Evolutionary conservation across 352 stramenopile genomes (phyloP), one percentile per base, ranked within the genome.

Genomic region (Blastocystis sp.): DNA sequence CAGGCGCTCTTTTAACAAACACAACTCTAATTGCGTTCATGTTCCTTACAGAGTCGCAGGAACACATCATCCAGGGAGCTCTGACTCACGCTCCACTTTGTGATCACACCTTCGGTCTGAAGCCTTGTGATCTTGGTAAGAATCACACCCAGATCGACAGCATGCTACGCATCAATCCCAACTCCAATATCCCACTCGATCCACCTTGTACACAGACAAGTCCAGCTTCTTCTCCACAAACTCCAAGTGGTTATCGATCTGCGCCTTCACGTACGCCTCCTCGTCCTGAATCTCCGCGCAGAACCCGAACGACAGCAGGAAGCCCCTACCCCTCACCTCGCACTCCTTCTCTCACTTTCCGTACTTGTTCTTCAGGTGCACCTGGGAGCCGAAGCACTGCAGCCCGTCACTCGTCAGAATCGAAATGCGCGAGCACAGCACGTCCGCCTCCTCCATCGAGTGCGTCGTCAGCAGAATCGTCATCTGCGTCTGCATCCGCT

Each of bases 401-500:
- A 95, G 74, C 24, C 85, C 88, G 13, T 94, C 93, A 41, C 91
- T 76, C 71, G 78, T 82, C 90, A 96, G 90, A 50, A 96, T 95
- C 24, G 91, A 91, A 59, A 96, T 93, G 61, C 90, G 78, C 71
- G 95, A 92, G 29, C 92, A 93, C 10, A 96, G 90, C 51, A 93
- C 85, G 70, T 96, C 94, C 19, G 93, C 93, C 80, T 95, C 93
- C 90, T 95, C 93, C 93, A 95, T 95, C 29, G 91, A 92, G 82
- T 95, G 93, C 35, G 93, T 95, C 41, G 93, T 95, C 2, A 95
- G 80, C 3, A 95, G 62, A 55, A 95, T 91, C 29, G 92, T 91
- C 61, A 93, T 62, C 19, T 45, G 21, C 0, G 41, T 59, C 35
- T 92, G 62, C 6, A 51, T 55, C n/a, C 35, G 50, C 39, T 88